phyloP scores from a whole-genome alignment of 495 filamentous ascomycete species.

The Trichocladium uniseriatum region DNA sequence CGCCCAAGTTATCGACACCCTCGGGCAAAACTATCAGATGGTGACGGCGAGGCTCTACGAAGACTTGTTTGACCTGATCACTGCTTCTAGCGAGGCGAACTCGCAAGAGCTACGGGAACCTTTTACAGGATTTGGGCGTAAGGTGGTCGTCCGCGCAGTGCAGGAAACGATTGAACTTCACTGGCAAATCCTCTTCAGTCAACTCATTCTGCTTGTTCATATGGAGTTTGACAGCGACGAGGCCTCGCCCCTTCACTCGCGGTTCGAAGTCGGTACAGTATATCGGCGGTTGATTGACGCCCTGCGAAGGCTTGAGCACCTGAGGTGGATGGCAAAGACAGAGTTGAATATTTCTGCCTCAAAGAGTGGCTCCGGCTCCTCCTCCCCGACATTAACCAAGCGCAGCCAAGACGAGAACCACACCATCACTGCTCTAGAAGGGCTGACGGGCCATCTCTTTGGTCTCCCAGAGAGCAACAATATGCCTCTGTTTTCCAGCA shows the following conservation, averaged over 20 bases:
- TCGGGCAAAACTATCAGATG: constrained; percentile 48
- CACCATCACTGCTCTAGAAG: constrained; percentile 43
- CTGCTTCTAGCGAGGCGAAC: constrained; percentile 32
- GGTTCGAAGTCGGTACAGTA: constrained; percentile 57
- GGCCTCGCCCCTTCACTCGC: constrained; percentile 43
- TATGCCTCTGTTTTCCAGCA: constrained; percentile 33
- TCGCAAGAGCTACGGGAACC: constrained; percentile 30
- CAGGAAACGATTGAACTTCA: constrained; percentile 68
- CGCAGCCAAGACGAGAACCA: constrained; percentile 32
- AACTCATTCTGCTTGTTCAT: constrained; percentile 75
- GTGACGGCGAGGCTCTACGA: constrained; percentile 47
- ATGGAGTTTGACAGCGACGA: constrained; percentile 68
- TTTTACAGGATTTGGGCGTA: constrained; percentile 63
- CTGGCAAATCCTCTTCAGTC: constrained; percentile 61
- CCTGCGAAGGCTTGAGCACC: constrained; percentile 64
- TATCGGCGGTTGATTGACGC: constrained; percentile 57
- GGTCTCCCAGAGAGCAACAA: constrained; percentile 31
- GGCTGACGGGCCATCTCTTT: constrained; percentile 41
- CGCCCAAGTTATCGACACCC: constrained; percentile 40
- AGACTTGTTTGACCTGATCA: constrained; percentile 33
- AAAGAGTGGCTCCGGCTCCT: constrained; percentile 26
- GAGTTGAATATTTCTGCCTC: constrained; percentile 35
- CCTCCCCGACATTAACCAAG: constrained; percentile 21
- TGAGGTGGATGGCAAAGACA: constrained; percentile 69
- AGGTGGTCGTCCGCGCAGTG: constrained; percentile 59